These are phyloP conservation scores for Setomelanomma holmii DNA, from an alignment of 2,329 filamentous ascomycete genomes.

Conservation along the genomic window DNA sequence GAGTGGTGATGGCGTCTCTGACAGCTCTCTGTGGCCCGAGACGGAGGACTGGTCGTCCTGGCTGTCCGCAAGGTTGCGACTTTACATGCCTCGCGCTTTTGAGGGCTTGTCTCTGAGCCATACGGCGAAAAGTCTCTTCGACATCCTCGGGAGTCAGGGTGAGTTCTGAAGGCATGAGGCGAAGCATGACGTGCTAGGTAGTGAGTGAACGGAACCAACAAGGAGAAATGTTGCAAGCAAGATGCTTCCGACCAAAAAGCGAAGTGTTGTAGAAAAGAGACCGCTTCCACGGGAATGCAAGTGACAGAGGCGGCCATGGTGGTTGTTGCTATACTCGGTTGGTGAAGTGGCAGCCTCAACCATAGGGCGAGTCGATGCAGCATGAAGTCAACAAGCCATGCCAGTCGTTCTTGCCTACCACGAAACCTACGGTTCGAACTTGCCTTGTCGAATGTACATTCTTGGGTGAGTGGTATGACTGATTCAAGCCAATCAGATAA, in stretches of 20 bases:
- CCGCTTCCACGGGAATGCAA: neutral
- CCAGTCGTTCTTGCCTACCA: neutral
- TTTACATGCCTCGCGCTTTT: constrained; percentile 7
- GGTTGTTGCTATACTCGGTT: neutral
- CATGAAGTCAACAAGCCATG: too few relatives aligned
- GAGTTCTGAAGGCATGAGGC: constrained; percentile 46
- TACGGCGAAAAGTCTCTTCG: constrained; percentile 42
- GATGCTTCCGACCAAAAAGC: constrained; percentile 22
- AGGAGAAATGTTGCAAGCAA: constrained; percentile 11
- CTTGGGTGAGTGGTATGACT: too few relatives aligned
- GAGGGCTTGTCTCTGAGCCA: constrained; percentile 32
- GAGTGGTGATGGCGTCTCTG: constrained; percentile 35
- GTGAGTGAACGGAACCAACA: constrained; percentile 11
- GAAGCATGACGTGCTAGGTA: constrained; percentile 38
- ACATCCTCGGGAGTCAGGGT: constrained; percentile 46
- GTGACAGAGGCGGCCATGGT: neutral
- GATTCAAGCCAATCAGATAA: too few relatives aligned
- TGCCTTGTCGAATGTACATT: neutral
- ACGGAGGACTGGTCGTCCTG: constrained; percentile 30
- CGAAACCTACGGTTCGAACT: neutral
- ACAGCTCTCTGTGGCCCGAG: constrained; percentile 41
- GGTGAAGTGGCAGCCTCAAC: neutral
- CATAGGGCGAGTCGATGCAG: neutral
- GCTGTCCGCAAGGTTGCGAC: constrained; percentile 8
- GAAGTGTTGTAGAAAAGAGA: constrained; percentile 4